These are phyloP conservation scores for Solanum chiquidenum DNA, from an alignment of 257 asterid species.

Conservation along the genomic window DNA sequence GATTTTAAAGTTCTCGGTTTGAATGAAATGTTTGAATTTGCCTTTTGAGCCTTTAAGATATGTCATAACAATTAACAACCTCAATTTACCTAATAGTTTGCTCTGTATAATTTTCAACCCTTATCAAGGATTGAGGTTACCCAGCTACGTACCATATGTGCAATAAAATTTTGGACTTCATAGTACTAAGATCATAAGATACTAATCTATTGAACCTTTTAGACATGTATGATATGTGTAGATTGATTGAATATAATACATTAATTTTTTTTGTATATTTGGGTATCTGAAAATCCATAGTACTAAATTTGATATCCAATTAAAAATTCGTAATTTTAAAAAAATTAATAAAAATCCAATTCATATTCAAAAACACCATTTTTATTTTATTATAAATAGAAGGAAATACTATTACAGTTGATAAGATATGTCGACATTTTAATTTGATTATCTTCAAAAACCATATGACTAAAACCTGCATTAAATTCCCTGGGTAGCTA, in stretches of 20 bases:
- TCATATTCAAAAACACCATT: neutral
- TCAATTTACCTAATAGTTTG: neutral
- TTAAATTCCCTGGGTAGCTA: neutral
- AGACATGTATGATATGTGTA: neutral
- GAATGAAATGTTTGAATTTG: too few species aligned
- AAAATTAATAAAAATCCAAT: neutral
- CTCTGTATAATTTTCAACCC: too few species aligned
- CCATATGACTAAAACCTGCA: neutral
- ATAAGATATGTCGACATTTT: neutral
- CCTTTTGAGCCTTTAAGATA: too few species aligned
- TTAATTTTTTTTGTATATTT: neutral
- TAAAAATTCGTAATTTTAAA: too few species aligned
- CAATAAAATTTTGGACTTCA: neutral
- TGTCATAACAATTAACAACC: neutral
- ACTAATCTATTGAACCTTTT: neutral
- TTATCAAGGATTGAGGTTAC: neutral
- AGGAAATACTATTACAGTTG: neutral
- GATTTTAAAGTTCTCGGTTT: neutral
- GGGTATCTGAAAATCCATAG: neutral
- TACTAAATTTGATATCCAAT: too few species aligned
- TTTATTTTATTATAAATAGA: neutral
- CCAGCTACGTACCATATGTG: neutral
- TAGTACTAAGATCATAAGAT: neutral
- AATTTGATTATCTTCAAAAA: neutral
- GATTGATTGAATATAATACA: neutral